These are phyloP conservation scores for Hordeum marinum DNA, from an alignment of 176 grass and related monocot genomes.

Conservation along the genomic window DNA sequence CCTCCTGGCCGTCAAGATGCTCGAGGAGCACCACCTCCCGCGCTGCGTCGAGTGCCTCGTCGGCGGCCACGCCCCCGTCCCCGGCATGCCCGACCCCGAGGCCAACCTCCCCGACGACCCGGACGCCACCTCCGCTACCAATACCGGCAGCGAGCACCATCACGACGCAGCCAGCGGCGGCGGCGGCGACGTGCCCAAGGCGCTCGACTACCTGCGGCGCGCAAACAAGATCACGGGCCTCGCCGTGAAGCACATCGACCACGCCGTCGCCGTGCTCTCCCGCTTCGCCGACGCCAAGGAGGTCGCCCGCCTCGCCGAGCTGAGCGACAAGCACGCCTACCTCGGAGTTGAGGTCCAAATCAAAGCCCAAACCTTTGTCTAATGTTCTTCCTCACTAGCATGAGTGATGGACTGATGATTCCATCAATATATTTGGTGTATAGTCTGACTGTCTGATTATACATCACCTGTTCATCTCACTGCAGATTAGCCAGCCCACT, in stretches of 20 bases:
- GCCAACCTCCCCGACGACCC: too few relatives aligned
- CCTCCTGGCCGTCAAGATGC: background rate
- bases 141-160: too few relatives aligned
- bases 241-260: background rate
- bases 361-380: background rate
- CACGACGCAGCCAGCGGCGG: too few relatives aligned
- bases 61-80: background rate
- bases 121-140: too few relatives aligned
- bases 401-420: too few relatives aligned
- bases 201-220: background rate
- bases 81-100: too few relatives aligned
- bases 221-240: background rate
- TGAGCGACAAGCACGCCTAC: background rate
- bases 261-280: background rate
- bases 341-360: background rate
- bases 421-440: too few relatives aligned
- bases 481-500: background rate
- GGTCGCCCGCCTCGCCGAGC: background rate
- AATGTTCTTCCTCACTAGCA: too few relatives aligned
- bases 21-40: background rate
- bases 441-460: background rate
- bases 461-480: background rate
- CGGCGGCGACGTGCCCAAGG: background rate
- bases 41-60: background rate
- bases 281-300: background rate